These are phyloP conservation scores for Yamadazyma jaroonii DNA, from an alignment of 1,139 yeast genomes.

Conservation along the genomic window DNA sequence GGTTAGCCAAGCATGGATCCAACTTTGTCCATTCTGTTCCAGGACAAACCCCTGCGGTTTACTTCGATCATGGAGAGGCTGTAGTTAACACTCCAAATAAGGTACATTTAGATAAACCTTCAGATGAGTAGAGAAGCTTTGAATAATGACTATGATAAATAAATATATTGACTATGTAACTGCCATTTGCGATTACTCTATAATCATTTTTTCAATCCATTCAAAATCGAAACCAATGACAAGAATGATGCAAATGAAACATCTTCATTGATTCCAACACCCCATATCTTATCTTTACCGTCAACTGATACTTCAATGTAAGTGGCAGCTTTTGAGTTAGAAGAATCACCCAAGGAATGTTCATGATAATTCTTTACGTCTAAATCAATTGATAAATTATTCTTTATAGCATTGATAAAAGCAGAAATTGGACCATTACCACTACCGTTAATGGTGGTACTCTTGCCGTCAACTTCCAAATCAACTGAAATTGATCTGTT, in stretches of 20 bases:
- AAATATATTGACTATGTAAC: not conserved
- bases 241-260: conserved; percentile 56
- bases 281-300: conserved; percentile 33
- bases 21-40: conserved; percentile 15
- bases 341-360: conserved; percentile 44
- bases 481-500: conserved; percentile 13
- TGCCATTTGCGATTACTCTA: not conserved
- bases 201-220: conserved; percentile 22
- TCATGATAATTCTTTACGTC: conserved; percentile 45
- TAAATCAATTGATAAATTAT: conserved; percentile 11
- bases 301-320: conserved; percentile 39
- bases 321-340: conserved; percentile 46
- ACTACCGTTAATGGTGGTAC: conserved; percentile 26
- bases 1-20: conserved; percentile 10
- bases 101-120: conserved; percentile 15
- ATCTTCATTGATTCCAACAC: conserved; percentile 46
- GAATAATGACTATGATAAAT: not conserved
- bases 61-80: conserved; percentile 11
- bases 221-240: conserved; percentile 75
- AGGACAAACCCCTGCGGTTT: conserved; percentile 16
- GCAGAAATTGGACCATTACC: conserved; percentile 53
- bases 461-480: conserved; percentile 16
- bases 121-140: conserved; percentile 1
- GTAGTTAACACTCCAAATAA: conserved; percentile 19
- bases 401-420: conserved; percentile 37